Percentiles rank a stretch among this genome's conserved stretches.
phyloP scores from a whole-genome alignment of 1,284 basidiomycete genomes.

The Porodaedalea pini region DNA sequence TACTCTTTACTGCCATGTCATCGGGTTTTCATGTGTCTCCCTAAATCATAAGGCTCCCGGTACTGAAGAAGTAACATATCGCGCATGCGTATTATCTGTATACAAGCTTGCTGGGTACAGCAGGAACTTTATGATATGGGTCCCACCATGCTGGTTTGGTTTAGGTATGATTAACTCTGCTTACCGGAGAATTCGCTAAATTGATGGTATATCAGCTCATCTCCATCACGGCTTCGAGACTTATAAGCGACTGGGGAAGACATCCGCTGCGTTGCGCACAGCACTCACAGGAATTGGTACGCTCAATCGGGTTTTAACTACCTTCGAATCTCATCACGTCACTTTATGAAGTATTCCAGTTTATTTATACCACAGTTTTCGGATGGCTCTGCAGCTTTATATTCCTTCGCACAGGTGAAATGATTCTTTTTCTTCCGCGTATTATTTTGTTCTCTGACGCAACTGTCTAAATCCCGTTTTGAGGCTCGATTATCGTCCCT shows the following conservation, averaged over 20 bases:
- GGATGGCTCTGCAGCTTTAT: slow-evolving; percentile 87
- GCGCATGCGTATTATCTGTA: slow-evolving; percentile 77
- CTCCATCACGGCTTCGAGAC: slow-evolving; percentile 87
- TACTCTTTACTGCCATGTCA: not conserved
- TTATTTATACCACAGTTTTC: slow-evolving; percentile 87
- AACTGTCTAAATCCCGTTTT: not conserved
- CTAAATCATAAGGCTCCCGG: slow-evolving; percentile 64
- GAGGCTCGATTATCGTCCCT: slow-evolving; percentile 42
- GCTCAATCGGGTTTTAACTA: slow-evolving; percentile 27
- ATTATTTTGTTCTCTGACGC: not conserved
- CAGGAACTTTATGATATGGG: slow-evolving; percentile 62
- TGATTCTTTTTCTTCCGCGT: slow-evolving; percentile 28
- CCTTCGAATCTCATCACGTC: slow-evolving; percentile 15
- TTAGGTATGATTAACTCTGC: slow-evolving; percentile 52
- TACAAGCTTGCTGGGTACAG: slow-evolving; percentile 68
- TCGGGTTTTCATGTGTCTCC: slow-evolving; percentile 5
- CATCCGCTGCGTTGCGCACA: slow-evolving; percentile 52
- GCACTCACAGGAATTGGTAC: slow-evolving; percentile 61
- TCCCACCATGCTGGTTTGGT: slow-evolving; percentile 86
- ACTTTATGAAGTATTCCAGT: slow-evolving; percentile 67
- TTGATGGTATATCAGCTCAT: no score
- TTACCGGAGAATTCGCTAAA: not conserved
- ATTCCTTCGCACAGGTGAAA: slow-evolving; percentile 74
- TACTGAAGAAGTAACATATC: slow-evolving; percentile 92
- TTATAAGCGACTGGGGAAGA: slow-evolving; percentile 70